phyloP scores from a whole-genome alignment of 768 basidiomycete genomes.

The Pulveroboletus sp. region DNA sequence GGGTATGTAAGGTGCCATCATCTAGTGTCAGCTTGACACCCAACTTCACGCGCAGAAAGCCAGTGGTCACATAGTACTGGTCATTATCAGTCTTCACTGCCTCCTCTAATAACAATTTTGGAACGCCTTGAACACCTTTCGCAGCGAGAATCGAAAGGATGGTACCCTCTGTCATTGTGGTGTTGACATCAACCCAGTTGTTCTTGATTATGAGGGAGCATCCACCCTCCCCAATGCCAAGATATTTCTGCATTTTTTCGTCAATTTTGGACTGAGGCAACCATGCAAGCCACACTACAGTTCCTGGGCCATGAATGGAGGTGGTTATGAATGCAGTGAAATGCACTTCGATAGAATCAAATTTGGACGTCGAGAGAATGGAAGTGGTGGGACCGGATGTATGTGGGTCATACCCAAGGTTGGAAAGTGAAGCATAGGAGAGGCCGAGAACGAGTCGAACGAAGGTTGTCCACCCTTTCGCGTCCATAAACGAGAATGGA shows the following conservation, averaged over 20 bases:
- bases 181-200: background rate
- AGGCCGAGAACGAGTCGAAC: background rate
- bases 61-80: no score
- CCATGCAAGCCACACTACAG: background rate
- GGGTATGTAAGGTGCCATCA: no score
- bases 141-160: background rate
- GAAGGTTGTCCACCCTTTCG: background rate
- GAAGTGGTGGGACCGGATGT: background rate
- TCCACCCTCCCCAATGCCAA: background rate
- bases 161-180: background rate
- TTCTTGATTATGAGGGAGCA: background rate
- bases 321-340: background rate
- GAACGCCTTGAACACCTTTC: no score
- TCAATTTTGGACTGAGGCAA: background rate
- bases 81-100: no score
- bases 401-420: background rate
- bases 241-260: background rate
- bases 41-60: no score
- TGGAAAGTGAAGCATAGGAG: background rate
- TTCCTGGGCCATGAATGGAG: background rate
- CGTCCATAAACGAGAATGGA: background rate
- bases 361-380: background rate
- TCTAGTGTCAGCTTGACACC: no score
- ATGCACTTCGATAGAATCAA: background rate
- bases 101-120: no score